Percentiles rank a stretch among this genome's conserved stretches.
Conservation (phyloP, 352 stramenopile species). For the Pythium oligandrum region DNA sequence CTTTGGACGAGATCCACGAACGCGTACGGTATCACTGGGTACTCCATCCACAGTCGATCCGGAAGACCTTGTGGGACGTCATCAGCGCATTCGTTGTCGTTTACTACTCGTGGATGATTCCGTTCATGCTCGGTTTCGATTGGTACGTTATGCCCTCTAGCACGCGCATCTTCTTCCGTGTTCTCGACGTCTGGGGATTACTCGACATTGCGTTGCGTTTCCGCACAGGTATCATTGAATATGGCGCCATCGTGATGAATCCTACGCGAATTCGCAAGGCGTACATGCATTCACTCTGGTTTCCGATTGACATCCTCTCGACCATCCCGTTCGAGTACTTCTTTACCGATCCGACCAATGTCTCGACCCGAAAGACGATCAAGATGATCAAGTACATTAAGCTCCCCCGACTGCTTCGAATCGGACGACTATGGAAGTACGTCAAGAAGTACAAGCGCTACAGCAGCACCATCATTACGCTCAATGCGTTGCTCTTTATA, state of each 20-base stretch:
- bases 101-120: conserved; percentile 72
- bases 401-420: conserved; percentile 44
- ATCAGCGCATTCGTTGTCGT: conserved; percentile 48
- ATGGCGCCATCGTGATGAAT: conserved; percentile 52
- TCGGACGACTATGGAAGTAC: conserved; percentile 56
- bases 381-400: conserved; percentile 79
- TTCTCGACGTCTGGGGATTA: conserved; percentile 44
- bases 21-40: conserved; percentile 41
- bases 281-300: conserved; percentile 57
- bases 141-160: conserved; percentile 28
- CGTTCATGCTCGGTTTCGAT: conserved; percentile 68
- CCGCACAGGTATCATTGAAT: conserved; percentile 55
- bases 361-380: conserved; percentile 60
- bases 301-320: conserved; percentile 51
- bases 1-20: conserved; percentile 54
- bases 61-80: conserved; percentile 58
- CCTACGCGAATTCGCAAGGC: conserved; percentile 33
- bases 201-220: conserved; percentile 51
- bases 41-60: conserved; percentile 40
- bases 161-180: conserved; percentile 34
- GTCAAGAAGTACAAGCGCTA: conserved; percentile 59
- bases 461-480: conserved; percentile 41
- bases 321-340: conserved; percentile 60
- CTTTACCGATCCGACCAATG: conserved; percentile 23
- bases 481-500: conserved; percentile 48